These are phyloP conservation scores for Nectriaceae sp. DNA, from an alignment of 2,329 filamentous ascomycete species.

Conservation along the genomic window DNA sequence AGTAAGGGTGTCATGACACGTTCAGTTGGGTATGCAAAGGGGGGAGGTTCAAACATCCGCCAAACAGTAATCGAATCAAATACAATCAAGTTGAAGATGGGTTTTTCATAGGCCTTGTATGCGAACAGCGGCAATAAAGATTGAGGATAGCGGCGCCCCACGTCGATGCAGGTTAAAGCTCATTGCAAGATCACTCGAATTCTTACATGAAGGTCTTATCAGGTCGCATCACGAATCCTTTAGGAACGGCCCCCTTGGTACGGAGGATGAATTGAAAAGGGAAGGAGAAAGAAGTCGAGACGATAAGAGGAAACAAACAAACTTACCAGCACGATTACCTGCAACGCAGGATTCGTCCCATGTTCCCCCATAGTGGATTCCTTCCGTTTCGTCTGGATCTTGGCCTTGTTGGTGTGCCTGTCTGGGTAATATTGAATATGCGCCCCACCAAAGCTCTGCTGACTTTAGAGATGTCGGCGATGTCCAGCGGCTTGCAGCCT, in stretches of 20 bases:
- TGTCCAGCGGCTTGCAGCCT: neutral
- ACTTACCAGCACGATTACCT: conserved; percentile 76
- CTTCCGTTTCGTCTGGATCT: no score
- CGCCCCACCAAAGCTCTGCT: neutral
- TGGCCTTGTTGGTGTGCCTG: no score
- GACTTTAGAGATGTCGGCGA: neutral
- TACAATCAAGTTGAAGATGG: neutral
- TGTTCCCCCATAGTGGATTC: conserved; percentile 29
- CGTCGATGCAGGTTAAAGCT: no score
- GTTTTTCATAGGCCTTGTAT: no score
- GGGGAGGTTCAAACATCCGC: neutral
- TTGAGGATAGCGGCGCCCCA: no score
- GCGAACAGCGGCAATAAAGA: no score
- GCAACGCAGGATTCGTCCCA: conserved; percentile 54
- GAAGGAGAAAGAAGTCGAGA: no score
- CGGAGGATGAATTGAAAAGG: neutral
- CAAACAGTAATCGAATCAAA: conserved; percentile 7
- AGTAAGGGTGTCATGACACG: conserved; percentile 25
- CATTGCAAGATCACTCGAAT: no score
- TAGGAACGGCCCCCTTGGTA: no score
- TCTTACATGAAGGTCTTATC: no score
- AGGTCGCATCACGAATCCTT: no score
- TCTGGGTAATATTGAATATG: neutral
- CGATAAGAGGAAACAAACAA: conserved; percentile 9
- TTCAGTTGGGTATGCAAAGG: neutral